Evolutionary conservation across 371 early-diverging fungal genomes (phyloP).

Genomic region (Rhizopus sp.): DNA sequence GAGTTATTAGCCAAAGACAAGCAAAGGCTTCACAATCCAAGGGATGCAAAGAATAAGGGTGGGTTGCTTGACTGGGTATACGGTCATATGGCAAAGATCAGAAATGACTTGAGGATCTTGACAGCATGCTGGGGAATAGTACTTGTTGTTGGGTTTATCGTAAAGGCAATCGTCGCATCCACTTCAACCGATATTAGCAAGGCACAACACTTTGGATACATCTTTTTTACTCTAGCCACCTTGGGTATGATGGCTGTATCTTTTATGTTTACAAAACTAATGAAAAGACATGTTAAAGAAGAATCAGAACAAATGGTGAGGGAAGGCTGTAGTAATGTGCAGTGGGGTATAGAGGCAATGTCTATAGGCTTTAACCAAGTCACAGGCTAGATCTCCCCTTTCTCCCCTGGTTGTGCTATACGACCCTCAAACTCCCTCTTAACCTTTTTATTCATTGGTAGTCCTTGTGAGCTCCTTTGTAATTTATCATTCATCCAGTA

Average conservation of each 20-base stretch:
- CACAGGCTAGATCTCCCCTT: slow-evolving; percentile 18
- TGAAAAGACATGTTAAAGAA: slow-evolving; percentile 27
- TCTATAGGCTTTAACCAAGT: slow-evolving; percentile 36
- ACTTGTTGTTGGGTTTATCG: slow-evolving; percentile 36
- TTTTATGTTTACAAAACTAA: slow-evolving; percentile 36
- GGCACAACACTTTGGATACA: slow-evolving; percentile 31
- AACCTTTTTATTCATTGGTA: slow-evolving; percentile 26
- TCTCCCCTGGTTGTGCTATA: slow-evolving; percentile 26
- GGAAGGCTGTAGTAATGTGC: slow-evolving; percentile 25
- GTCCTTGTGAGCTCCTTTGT: slow-evolving; percentile 15
- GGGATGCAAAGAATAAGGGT: not conserved
- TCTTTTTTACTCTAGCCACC: slow-evolving; percentile 36
- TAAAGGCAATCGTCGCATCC: slow-evolving; percentile 36
- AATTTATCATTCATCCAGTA: slow-evolving; percentile 32
- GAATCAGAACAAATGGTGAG: slow-evolving; percentile 17
- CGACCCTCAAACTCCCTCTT: slow-evolving; percentile 37
- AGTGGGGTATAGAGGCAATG: slow-evolving; percentile 37
- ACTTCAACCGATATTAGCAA: slow-evolving; percentile 30
- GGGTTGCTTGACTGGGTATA: slow-evolving; percentile 23
- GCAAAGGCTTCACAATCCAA: slow-evolving; percentile 10
- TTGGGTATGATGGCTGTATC: slow-evolving; percentile 29
- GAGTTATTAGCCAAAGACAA: slow-evolving; percentile 21
- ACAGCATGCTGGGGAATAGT: slow-evolving; percentile 45
- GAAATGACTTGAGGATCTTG: slow-evolving; percentile 42
- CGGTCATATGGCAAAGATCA: slow-evolving; percentile 30